Evolutionary conservation across 768 basidiomycete genomes (phyloP).

Genomic region (Pulveroboletus sp.): DNA sequence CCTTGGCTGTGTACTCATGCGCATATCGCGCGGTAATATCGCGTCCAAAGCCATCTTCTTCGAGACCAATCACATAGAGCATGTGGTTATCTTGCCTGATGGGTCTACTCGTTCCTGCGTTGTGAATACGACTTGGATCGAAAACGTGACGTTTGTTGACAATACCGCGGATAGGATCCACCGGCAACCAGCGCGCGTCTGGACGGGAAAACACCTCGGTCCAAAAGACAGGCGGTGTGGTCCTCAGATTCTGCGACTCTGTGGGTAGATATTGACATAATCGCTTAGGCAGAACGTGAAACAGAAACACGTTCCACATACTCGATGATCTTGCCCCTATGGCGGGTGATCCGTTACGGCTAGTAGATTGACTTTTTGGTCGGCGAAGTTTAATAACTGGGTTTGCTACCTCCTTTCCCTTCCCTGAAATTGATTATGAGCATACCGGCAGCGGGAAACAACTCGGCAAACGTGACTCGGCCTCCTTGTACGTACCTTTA

Average conservation of each 20-base stretch:
- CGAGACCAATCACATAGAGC: slow-evolving; percentile 89
- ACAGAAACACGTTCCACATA: slow-evolving; percentile 12
- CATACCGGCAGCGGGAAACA: slow-evolving; percentile 1
- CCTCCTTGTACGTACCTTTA: slow-evolving; percentile 30
- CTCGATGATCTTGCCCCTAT: slow-evolving; percentile 14
- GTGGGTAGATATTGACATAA: slow-evolving; percentile 19
- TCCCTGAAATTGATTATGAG: slow-evolving; percentile 35
- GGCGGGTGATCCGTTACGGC: slow-evolving; percentile 33
- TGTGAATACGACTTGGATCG: slow-evolving; percentile 53
- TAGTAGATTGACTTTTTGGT: slow-evolving; percentile 45
- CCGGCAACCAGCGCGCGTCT: slow-evolving; percentile 86
- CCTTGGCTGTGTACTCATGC: slow-evolving; percentile 71
- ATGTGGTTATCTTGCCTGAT: slow-evolving; percentile 68
- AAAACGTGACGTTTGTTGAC: slow-evolving; percentile 80
- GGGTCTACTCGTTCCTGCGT: slow-evolving; percentile 14
- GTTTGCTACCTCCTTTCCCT: slow-evolving; percentile 54
- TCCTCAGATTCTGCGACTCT: slow-evolving; percentile 46
- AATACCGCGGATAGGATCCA: slow-evolving; percentile 80
- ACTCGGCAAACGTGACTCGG: slow-evolving; percentile 2
- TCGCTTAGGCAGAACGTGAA: slow-evolving; percentile 17
- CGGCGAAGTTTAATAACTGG: slow-evolving; percentile 59
- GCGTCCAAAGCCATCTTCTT: slow-evolving; percentile 89
- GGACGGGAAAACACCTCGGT: slow-evolving; percentile 94
- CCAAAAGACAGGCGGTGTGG: slow-evolving; percentile 88
- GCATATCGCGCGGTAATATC: slow-evolving; percentile 93